These are phyloP conservation scores for Kwoniella heveanensis DNA, from an alignment of 768 basidiomycete genomes.

Conservation along the genomic window DNA sequence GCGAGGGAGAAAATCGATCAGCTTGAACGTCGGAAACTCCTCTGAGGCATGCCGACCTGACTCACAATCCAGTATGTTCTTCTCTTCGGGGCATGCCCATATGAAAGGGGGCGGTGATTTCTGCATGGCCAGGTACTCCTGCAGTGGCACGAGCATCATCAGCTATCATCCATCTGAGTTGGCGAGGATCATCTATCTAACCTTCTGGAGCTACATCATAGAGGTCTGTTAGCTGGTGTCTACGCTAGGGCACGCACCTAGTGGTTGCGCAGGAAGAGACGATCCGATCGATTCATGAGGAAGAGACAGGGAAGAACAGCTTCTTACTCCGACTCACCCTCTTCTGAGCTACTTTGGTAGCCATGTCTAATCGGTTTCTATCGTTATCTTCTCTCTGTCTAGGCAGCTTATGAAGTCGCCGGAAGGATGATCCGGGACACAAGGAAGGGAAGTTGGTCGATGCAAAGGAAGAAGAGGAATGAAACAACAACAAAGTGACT, in stretches of 20 bases:
- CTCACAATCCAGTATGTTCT: slow-evolving; percentile 94
- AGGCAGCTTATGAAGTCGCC: too few relatives aligned
- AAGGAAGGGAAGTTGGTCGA: too few relatives aligned
- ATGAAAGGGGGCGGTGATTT: slow-evolving; percentile 92
- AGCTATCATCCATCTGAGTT: too few relatives aligned
- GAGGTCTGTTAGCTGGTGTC: too few relatives aligned
- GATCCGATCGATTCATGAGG: too few relatives aligned
- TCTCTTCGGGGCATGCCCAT: slow-evolving; percentile 93
- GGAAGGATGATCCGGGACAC: too few relatives aligned
- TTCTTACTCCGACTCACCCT: slow-evolving; percentile 53
- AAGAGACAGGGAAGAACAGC: background rate
- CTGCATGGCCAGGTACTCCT: slow-evolving; percentile 92
- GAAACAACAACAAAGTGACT: too few relatives aligned
- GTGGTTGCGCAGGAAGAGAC: too few relatives aligned
- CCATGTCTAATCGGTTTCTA: slow-evolving; percentile 28
- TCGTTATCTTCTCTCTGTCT: background rate
- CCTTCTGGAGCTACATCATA: slow-evolving; percentile 41
- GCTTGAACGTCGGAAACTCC: background rate
- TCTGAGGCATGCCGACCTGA: background rate
- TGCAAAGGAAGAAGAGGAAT: too few relatives aligned
- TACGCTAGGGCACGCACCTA: too few relatives aligned
- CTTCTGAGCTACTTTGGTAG: slow-evolving; percentile 54
- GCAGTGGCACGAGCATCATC: too few relatives aligned
- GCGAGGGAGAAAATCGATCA: slow-evolving; percentile 10
- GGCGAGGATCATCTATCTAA: too few relatives aligned